Percentiles rank a stretch among this genome's conserved stretches.
Evolutionary conservation across 306 rosid genomes (phyloP).

Genomic region (Trifolium dubium): DNA sequence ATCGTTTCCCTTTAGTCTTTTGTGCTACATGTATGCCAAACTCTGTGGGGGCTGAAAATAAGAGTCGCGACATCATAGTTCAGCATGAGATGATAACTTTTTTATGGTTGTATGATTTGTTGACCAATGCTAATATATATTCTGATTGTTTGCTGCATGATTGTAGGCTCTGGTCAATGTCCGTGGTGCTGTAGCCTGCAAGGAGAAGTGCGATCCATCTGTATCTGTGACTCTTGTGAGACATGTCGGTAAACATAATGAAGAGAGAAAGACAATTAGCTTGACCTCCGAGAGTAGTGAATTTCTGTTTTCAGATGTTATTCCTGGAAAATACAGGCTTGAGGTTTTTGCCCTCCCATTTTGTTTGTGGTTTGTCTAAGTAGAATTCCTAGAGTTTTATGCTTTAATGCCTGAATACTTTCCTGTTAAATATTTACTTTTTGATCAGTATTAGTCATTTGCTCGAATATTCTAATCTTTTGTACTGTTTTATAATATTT

Average conservation of each 20-base stretch:
- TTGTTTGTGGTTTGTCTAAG: conserved; percentile 20
- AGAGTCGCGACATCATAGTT: conserved; percentile 24
- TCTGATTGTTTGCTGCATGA: conserved; percentile 34
- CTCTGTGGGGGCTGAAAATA: conserved; percentile 32
- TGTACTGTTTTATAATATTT: conserved; percentile 36
- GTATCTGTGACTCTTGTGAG: conserved; percentile 77
- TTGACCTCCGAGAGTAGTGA: conserved; percentile 66
- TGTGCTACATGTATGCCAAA: conserved; percentile 32
- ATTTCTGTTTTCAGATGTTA: conserved; percentile 66
- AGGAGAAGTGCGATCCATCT: conserved; percentile 79
- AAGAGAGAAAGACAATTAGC: conserved; percentile 62
- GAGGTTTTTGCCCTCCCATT: conserved; percentile 67
- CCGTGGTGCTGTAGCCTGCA: conserved; percentile 76
- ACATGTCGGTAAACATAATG: conserved; percentile 55
- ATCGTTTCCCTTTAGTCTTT: conserved; percentile 6
- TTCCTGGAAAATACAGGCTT: conserved; percentile 92
- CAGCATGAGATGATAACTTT: conserved; percentile 13
- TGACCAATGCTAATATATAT: conserved; percentile 14
- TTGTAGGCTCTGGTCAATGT: conserved; percentile 88
- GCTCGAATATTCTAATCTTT: conserved; percentile 32
- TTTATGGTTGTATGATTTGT: conserved; percentile 20
- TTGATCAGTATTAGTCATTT: conserved; percentile 31
- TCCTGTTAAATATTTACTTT: conserved; percentile 14
- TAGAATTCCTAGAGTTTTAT: conserved; percentile 25
- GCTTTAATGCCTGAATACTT: conserved; percentile 28